These are phyloP conservation scores for Boletus smithii DNA, from an alignment of 1,284 basidiomycete genomes.

Conservation along the genomic window DNA sequence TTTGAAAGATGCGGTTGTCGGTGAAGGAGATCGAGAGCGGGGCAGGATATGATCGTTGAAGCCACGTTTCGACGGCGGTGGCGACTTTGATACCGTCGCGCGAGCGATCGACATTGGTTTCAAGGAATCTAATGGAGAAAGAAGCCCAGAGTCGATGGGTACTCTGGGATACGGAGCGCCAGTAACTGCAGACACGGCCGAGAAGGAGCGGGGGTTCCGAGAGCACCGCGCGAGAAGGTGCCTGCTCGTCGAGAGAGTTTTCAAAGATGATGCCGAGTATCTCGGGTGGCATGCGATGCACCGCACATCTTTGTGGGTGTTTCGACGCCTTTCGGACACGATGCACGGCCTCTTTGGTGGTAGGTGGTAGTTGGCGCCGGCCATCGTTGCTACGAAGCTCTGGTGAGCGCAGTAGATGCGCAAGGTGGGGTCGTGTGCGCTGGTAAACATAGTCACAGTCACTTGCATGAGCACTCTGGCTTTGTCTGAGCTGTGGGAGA, in stretches of 20 bases:
- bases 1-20: slow-evolving; percentile 28
- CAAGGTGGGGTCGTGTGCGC: background rate
- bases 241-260: slow-evolving; percentile 13
- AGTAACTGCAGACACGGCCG: slow-evolving; percentile 24
- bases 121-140: slow-evolving; percentile 25
- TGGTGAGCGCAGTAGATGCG: background rate
- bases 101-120: slow-evolving; percentile 24
- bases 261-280: slow-evolving; percentile 28
- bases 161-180: slow-evolving; percentile 18
- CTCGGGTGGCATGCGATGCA: slow-evolving; percentile 25
- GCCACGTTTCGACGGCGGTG: slow-evolving; percentile 22
- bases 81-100: slow-evolving; percentile 17
- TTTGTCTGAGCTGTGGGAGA: slow-evolving; percentile 6
- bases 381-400: background rate
- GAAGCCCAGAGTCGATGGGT: slow-evolving; percentile 23
- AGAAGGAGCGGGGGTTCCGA: slow-evolving; percentile 22
- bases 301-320: background rate
- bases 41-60: slow-evolving; percentile 18
- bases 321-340: background rate
- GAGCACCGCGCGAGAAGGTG: background rate
- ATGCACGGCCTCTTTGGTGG: background rate
- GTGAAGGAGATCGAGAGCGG: slow-evolving; percentile 26
- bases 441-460: too few relatives aligned
- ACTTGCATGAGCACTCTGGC: too few relatives aligned
- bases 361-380: background rate